phyloP scores from a whole-genome alignment of 345 rosid genomes.

The Theobroma cacao region DNA sequence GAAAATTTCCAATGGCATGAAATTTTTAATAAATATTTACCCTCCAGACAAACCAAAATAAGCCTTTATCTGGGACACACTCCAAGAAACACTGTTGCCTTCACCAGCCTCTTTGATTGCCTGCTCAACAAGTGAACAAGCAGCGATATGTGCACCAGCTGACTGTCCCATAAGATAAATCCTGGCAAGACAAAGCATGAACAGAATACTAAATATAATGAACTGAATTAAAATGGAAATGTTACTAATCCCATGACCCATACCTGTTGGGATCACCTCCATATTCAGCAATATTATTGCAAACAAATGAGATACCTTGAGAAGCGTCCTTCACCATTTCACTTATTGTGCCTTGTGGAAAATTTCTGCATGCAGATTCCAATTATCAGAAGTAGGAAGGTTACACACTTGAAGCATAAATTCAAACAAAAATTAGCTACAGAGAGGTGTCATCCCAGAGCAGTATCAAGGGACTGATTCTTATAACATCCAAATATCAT shows the following conservation, averaged over 20 bases:
- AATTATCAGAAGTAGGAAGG: conserved; percentile 7
- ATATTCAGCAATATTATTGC: conserved; percentile 73
- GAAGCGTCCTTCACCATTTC: conserved; percentile 94
- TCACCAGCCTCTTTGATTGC: conserved; percentile 82
- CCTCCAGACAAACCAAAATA: conserved; percentile 97
- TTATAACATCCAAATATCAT: not conserved
- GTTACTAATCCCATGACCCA: conserved; percentile 10
- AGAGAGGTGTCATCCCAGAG: not conserved
- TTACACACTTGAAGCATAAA: not conserved
- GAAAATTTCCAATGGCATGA: not conserved
- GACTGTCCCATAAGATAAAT: conserved; percentile 97
- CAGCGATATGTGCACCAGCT: conserved; percentile 97
- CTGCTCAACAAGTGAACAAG: conserved; percentile 87
- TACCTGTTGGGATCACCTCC: conserved; percentile 97
- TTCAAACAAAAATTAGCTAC: not conserved
- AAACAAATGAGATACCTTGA: conserved; percentile 82
- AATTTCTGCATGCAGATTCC: conserved; percentile 59
- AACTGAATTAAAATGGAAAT: not conserved
- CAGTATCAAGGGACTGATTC: not conserved
- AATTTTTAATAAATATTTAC: conserved; percentile 31
- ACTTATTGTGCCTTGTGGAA: conserved; percentile 91
- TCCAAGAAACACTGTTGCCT: conserved; percentile 78
- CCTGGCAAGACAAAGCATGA: conserved; percentile 38
- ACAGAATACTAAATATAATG: conserved; percentile 1
- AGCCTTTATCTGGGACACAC: conserved; percentile 75